Evolutionary conservation across 257 asterid genomes (phyloP).

Genomic region (Hygrophila difformis): DNA sequence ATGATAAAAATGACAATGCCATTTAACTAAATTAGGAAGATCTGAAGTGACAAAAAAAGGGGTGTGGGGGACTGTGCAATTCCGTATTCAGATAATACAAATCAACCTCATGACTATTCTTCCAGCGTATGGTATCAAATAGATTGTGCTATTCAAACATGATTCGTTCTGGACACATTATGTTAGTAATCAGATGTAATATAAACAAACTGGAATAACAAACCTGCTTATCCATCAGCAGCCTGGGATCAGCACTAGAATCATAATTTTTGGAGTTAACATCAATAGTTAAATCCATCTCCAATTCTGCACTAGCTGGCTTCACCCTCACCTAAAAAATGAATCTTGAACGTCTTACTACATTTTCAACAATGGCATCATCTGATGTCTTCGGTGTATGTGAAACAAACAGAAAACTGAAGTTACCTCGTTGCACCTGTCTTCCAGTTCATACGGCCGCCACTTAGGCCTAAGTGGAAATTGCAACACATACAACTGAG

Average conservation of each 20-base stretch:
- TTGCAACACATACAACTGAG: constrained; percentile 64
- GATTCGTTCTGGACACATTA: too few relatives aligned
- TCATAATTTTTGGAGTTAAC: constrained; percentile 59
- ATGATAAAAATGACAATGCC: constrained; percentile 3
- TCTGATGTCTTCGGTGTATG: background rate
- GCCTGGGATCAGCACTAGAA: constrained; percentile 27
- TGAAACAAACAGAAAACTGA: constrained; percentile 1
- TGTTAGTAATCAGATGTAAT: background rate
- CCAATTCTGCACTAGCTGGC: constrained; percentile 44
- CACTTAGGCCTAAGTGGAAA: constrained; percentile 72
- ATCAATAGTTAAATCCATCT: constrained; percentile 69
- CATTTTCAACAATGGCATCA: too few relatives aligned
- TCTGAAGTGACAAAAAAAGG: too few relatives aligned
- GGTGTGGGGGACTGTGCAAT: too few relatives aligned
- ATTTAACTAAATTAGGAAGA: too few relatives aligned
- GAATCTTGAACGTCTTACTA: background rate
- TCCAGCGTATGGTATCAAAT: background rate
- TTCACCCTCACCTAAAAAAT: constrained; percentile 71
- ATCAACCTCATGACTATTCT: too few relatives aligned
- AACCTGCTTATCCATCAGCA: constrained; percentile 56
- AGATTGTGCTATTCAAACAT: too few relatives aligned
- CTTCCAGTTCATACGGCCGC: constrained; percentile 85
- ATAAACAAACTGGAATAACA: background rate
- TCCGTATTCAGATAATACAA: too few relatives aligned
- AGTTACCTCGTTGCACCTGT: constrained; percentile 57